These are phyloP conservation scores for Myxozyma neglecta DNA, from an alignment of 805 yeast species.

Conservation along the genomic window DNA sequence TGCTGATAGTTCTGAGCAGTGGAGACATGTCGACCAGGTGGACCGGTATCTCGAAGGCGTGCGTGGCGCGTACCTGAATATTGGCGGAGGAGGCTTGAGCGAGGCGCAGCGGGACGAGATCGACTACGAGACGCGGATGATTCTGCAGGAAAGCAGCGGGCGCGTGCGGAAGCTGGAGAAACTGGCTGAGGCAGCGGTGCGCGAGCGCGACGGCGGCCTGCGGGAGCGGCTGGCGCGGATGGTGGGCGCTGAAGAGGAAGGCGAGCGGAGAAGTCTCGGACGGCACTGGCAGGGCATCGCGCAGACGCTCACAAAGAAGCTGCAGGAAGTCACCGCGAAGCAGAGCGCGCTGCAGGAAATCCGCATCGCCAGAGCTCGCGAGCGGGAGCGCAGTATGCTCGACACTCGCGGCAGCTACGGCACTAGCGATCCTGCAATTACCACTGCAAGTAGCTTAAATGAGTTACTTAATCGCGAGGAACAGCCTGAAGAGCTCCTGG, in stretches of 20 bases:
- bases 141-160: slow-evolving; percentile 40
- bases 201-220: slow-evolving; percentile 24
- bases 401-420: slow-evolving; percentile 8
- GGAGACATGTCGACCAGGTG: slow-evolving; percentile 19
- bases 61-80: slow-evolving; percentile 24
- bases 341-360: slow-evolving; percentile 30
- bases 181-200: slow-evolving; percentile 30
- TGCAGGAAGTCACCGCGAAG: not conserved
- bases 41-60: slow-evolving; percentile 7
- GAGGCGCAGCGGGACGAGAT: slow-evolving; percentile 44
- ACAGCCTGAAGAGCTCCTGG: not conserved
- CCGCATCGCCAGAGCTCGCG: slow-evolving; percentile 38
- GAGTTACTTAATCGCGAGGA: slow-evolving; percentile 1
- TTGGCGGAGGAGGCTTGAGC: slow-evolving; percentile 33
- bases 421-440: not conserved
- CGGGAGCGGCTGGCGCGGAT: not conserved
- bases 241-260: slow-evolving; percentile 29
- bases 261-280: slow-evolving; percentile 33
- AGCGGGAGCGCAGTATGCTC: slow-evolving; percentile 32
- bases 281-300: slow-evolving; percentile 44
- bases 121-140: slow-evolving; percentile 42
- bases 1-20: slow-evolving; percentile 8
- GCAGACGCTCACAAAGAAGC: slow-evolving; percentile 38
- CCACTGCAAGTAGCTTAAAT: not conserved
- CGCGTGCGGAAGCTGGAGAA: slow-evolving; percentile 37